Evolutionary conservation across 352 stramenopile species (phyloP).

Genomic region (Pythium insidiosum): DNA sequence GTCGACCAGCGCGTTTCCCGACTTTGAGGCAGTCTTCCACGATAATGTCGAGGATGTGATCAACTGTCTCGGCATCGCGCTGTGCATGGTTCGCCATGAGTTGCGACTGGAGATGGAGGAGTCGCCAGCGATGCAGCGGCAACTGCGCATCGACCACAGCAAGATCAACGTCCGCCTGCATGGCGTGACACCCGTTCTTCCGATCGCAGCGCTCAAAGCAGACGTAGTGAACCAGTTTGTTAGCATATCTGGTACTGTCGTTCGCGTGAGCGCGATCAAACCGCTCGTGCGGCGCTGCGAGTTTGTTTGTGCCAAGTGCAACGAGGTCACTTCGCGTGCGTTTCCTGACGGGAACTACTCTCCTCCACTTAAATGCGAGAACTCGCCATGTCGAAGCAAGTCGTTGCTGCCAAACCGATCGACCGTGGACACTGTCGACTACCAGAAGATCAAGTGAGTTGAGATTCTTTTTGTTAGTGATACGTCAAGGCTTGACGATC

Average conservation of each 20-base stretch:
- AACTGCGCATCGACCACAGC: slow-evolving; percentile 17
- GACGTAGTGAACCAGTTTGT: slow-evolving; percentile 47
- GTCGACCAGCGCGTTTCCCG: slow-evolving; percentile 11
- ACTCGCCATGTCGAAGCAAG: slow-evolving; percentile 28
- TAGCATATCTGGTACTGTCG: slow-evolving; percentile 31
- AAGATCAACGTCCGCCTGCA: slow-evolving; percentile 36
- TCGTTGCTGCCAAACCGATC: slow-evolving; percentile 49
- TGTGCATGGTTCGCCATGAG: slow-evolving; percentile 25
- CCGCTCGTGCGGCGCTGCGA: slow-evolving; percentile 48
- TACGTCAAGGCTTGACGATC: too few relatives aligned
- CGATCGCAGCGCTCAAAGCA: slow-evolving; percentile 39
- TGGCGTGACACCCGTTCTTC: slow-evolving; percentile 31
- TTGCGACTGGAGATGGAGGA: slow-evolving; percentile 24
- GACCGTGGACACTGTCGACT: slow-evolving; percentile 69
- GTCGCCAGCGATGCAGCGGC: slow-evolving; percentile 12
- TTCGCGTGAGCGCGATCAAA: slow-evolving; percentile 54
- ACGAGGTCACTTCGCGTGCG: slow-evolving; percentile 20
- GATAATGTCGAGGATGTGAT: slow-evolving; percentile 21
- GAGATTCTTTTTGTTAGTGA: too few relatives aligned
- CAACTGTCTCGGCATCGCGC: slow-evolving; percentile 22
- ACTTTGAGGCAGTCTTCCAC: slow-evolving; percentile 20
- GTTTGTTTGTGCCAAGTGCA: slow-evolving; percentile 54
- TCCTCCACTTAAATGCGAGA: slow-evolving; percentile 31
- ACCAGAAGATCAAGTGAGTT: slow-evolving; percentile 33
- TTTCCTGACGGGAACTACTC: slow-evolving; percentile 60